Evolutionary conservation across 2,329 filamentous ascomycete genomes (phyloP), one percentile per base, ranked within the genome.

Genomic region (Ophiosphaerella korrae): DNA sequence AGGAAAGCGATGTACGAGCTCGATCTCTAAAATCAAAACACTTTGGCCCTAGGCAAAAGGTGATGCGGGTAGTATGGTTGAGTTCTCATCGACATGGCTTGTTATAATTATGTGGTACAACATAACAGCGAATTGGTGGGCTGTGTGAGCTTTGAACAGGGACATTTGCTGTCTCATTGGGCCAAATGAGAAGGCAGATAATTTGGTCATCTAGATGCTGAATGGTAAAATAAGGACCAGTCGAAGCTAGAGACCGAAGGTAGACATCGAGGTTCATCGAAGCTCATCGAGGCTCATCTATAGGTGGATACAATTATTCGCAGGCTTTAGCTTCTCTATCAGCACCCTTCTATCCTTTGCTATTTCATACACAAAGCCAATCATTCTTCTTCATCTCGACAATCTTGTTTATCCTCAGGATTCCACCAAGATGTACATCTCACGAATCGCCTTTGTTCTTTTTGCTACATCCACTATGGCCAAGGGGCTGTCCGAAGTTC

Each of bases 351-450:
- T 21, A 21, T 21, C 18, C 18, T 21, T 21, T 21, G 18, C 18
- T 21, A 21, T 21, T 21, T 21, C 18, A 21, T 21, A 21, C 3
- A 21, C 18, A 21, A 21, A 21, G 18, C 18, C 18, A 21, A 21
- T 21, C 18, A 4, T 21, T 21, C 18, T 21, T 4, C 18, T 9
- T 37, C 39, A 48, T 46, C 31, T 37, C 21, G 21, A 21, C n/a
- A 4, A 31, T 24, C 34, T 39, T 44, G 29, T 23, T 21, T 21
- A 21, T 32, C 21, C 18, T 11, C 8, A 18, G 12, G 40, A 31
- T 12, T n/a, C 62, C 59, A 71, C 42, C 13, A 21, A 21, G 18
- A 72, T 75, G 67, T 58, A 68, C 46, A 57, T 64, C 45, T 65
- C 65, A 37, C 18, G 54, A 21, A 14, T 66, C 48, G 55, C 58